phyloP scores from a whole-genome alignment of 306 rosid species.

The Spatholobus suberectus region DNA sequence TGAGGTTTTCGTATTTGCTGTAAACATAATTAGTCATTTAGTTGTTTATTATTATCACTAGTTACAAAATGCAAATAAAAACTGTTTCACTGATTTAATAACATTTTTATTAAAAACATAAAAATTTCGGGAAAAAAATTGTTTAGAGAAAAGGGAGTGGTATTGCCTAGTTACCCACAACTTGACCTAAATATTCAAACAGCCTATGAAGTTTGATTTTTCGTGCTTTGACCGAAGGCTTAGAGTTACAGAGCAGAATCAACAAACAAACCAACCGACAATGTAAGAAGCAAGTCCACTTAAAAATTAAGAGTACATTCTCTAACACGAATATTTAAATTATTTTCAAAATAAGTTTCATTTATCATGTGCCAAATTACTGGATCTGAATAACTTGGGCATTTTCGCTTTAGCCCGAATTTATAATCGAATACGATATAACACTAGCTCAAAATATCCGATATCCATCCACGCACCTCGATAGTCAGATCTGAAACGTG shows the following conservation, averaged over 20 bases:
- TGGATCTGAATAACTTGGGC: neutral
- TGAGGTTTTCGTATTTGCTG: too few species aligned
- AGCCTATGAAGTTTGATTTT: neutral
- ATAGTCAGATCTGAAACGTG: constrained; percentile 25
- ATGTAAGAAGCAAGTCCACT: constrained; percentile 3
- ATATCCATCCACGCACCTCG: neutral
- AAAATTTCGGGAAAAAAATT: neutral
- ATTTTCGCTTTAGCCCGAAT: neutral
- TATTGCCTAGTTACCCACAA: constrained; percentile 11
- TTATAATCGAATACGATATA: neutral
- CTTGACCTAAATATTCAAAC: constrained; percentile 7
- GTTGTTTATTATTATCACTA: neutral
- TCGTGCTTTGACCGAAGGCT: constrained; percentile 24
- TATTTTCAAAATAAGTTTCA: neutral
- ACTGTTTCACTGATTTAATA: neutral
- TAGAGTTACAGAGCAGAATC: neutral
- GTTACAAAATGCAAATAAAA: neutral
- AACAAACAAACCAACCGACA: constrained; percentile 23
- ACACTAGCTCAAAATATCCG: neutral
- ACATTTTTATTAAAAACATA: neutral
- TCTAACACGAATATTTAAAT: neutral
- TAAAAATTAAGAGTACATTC: neutral
- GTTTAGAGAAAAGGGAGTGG: neutral
- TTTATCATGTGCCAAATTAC: neutral
- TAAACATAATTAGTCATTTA: too few species aligned